Evolutionary conservation across 768 basidiomycete species (phyloP).

Genomic region (Trametopsis cervina): DNA sequence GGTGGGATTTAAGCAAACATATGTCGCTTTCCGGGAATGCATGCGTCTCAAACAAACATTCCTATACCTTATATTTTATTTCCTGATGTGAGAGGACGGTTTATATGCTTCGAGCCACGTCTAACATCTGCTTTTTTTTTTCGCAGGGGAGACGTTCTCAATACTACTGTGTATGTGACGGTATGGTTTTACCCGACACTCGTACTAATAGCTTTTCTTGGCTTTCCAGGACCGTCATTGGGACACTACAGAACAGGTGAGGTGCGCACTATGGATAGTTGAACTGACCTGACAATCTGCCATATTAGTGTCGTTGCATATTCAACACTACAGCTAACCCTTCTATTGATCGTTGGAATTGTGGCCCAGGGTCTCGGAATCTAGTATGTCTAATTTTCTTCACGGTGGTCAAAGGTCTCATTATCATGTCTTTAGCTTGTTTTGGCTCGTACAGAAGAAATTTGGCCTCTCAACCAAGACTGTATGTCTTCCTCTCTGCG

Average conservation of each 20-base stretch:
- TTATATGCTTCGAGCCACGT: not conserved
- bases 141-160: constrained; percentile 64
- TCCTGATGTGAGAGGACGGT: constrained; percentile 50
- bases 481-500: constrained; percentile 24
- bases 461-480: constrained; percentile 59
- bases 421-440: constrained; percentile 33
- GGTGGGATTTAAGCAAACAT: constrained; percentile 63
- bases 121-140: not conserved
- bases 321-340: constrained; percentile 64
- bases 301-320: constrained; percentile 55
- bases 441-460: constrained; percentile 64
- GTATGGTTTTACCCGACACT: too few species aligned
- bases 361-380: constrained; percentile 59
- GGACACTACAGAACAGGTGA: constrained; percentile 65
- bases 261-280: not conserved
- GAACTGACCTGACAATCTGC: not conserved
- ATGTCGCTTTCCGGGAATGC: constrained; percentile 56
- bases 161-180: constrained; percentile 62
- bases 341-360: constrained; percentile 61
- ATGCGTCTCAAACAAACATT: constrained; percentile 67
- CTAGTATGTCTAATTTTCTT: constrained; percentile 42
- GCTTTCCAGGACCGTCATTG: constrained; percentile 57
- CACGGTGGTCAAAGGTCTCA: not conserved
- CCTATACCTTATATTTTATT: constrained; percentile 68
- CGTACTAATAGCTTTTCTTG: too few species aligned